Percentiles rank a stretch among this genome's conserved stretches.
Conservation (phyloP, 2,329 filamentous ascomycete genomes). For the Claviceps paspali region DNA sequence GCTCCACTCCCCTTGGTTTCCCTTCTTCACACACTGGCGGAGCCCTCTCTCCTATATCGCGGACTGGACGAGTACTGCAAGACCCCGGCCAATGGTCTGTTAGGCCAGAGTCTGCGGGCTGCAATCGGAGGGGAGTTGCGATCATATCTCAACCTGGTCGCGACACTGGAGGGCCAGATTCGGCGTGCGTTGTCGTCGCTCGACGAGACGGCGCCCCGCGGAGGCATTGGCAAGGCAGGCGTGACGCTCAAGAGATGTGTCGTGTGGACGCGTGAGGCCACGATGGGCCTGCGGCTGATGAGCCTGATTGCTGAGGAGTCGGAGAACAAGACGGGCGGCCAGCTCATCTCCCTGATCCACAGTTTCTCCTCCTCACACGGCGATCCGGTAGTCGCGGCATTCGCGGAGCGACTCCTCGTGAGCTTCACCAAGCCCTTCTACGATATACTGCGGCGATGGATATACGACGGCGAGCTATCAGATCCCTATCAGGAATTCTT, state of each 20-base stretch:
- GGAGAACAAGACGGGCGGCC: constrained; percentile 66
- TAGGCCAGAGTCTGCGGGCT: constrained; percentile 81
- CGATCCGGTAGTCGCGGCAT: constrained; percentile 84
- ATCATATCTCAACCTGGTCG: constrained; percentile 79
- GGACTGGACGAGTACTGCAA: constrained; percentile 70
- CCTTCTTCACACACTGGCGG: constrained; percentile 75
- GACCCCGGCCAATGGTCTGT: constrained; percentile 63
- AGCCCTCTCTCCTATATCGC: constrained; percentile 84
- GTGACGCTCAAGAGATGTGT: constrained; percentile 92
- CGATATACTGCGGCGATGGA: constrained; percentile 90
- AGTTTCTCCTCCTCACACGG: constrained; percentile 86
- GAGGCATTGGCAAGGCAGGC: constrained; percentile 66
- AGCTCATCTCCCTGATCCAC: constrained; percentile 87
- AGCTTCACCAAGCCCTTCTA: constrained; percentile 93
- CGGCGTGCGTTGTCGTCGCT: constrained; percentile 62
- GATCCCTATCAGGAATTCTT: constrained; percentile 95
- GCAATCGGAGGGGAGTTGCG: constrained; percentile 74
- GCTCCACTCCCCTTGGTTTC: constrained; percentile 76
- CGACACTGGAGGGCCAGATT: constrained; percentile 85
- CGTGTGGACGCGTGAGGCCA: constrained; percentile 93
- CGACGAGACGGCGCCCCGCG: constrained; percentile 50
- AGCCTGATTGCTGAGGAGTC: constrained; percentile 89
- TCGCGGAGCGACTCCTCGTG: constrained; percentile 74
- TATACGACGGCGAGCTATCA: constrained; percentile 95
- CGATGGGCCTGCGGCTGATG: constrained; percentile 87